These are phyloP conservation scores for Plasmodium inui DNA, from an alignment of 169 alveolate species.

Conservation along the genomic window DNA sequence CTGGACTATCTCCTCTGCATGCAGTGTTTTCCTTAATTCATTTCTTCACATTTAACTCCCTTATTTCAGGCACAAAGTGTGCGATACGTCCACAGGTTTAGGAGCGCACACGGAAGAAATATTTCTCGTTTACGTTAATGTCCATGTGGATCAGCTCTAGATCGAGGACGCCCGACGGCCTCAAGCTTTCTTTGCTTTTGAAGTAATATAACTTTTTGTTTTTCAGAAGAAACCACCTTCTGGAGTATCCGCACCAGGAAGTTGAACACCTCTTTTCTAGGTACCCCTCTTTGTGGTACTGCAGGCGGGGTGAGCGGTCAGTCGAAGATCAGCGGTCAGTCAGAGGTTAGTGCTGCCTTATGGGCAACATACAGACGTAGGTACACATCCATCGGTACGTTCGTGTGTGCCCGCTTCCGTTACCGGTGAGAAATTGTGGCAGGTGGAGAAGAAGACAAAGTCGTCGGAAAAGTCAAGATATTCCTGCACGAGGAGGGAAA, in stretches of 20 bases:
- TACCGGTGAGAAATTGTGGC: constrained; percentile 46
- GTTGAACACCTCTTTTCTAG: constrained; percentile 61
- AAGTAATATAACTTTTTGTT: constrained; percentile 77
- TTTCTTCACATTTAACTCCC: not conserved
- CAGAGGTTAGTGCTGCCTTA: not conserved
- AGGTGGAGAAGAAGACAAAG: constrained; percentile 35
- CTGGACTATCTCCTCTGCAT: not conserved
- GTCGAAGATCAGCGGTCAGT: not conserved
- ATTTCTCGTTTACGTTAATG: constrained; percentile 57
- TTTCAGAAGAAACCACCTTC: constrained; percentile 77
- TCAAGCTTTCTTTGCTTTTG: constrained; percentile 26
- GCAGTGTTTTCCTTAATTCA: not conserved
- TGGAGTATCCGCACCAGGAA: constrained; percentile 60
- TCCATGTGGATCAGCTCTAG: constrained; percentile 74
- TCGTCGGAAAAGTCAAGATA: constrained; percentile 47
- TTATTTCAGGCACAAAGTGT: not conserved
- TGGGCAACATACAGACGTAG: not conserved
- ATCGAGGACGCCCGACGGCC: constrained; percentile 78
- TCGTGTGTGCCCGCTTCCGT: not conserved
- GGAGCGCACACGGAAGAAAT: not conserved
- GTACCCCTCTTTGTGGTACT: constrained; percentile 73
- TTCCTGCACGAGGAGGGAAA: not conserved
- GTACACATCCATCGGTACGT: not conserved
- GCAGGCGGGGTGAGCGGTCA: not conserved
- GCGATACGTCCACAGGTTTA: not conserved